These are phyloP conservation scores for Candida parachauliodes DNA, from an alignment of 805 yeast species.

Conservation along the genomic window DNA sequence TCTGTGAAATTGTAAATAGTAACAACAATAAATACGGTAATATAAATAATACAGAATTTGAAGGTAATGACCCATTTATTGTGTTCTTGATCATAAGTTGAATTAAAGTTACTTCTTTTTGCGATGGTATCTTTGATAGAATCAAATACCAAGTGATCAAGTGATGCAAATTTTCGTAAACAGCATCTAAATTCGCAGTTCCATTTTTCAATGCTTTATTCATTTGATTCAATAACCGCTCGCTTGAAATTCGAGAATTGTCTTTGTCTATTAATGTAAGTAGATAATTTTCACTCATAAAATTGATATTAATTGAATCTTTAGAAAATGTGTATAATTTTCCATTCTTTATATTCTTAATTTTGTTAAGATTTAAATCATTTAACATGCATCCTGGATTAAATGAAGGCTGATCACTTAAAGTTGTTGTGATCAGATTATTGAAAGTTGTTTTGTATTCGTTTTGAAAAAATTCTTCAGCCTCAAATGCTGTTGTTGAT, in stretches of 20 bases:
- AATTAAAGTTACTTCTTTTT: constrained; percentile 15
- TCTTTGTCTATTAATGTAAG: constrained; percentile 23
- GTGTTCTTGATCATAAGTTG: background rate
- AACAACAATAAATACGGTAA: constrained; percentile 19
- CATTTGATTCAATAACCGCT: constrained; percentile 17
- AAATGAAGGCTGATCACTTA: constrained; percentile 7
- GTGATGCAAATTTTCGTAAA: constrained; percentile 17
- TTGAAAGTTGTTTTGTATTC: constrained; percentile 3
- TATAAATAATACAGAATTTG: constrained; percentile 2
- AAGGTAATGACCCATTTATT: constrained; percentile 1
- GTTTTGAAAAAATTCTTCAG: constrained; percentile 21
- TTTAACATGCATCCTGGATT: constrained; percentile 13
- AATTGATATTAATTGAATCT: constrained; percentile 13
- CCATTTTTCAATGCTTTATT: constrained; percentile 13
- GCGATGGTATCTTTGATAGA: constrained; percentile 23
- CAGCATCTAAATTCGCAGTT: constrained; percentile 8
- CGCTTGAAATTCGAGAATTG: constrained; percentile 15
- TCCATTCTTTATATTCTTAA: constrained; percentile 16
- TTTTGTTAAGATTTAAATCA: constrained; percentile 14
- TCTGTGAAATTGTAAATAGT: constrained; percentile 9
- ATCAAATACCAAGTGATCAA: constrained; percentile 32
- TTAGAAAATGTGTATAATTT: constrained; percentile 10
- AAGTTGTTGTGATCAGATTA: background rate
- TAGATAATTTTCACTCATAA: constrained; percentile 19
- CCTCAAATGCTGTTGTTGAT: constrained; percentile 32